Percentiles rank a stretch among this genome's conserved stretches.
Evolutionary conservation across 192 early-diverging fungal genomes (phyloP).

Genomic region (Coemansia umbellata): DNA sequence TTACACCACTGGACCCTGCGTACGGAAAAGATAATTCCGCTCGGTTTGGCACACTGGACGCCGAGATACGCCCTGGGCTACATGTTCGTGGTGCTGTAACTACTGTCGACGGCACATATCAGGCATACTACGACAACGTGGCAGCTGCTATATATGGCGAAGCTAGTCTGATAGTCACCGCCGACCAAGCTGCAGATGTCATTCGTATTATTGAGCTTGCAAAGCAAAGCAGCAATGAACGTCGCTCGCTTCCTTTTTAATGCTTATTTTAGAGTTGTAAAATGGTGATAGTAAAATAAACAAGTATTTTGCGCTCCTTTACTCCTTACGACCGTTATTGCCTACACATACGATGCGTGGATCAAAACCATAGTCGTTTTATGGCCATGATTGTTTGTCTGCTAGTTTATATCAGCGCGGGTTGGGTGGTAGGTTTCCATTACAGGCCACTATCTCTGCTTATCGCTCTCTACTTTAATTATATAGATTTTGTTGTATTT

Average conservation of each 20-base stretch:
- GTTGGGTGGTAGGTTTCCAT: too few relatives aligned
- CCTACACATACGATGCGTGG: too few relatives aligned
- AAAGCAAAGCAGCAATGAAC: slow-evolving; percentile 57
- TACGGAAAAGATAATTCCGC: slow-evolving; percentile 58
- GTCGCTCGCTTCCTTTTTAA: slow-evolving; percentile 50
- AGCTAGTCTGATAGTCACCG: slow-evolving; percentile 52
- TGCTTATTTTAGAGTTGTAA: neutral
- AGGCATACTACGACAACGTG: slow-evolving; percentile 64
- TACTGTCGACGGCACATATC: slow-evolving; percentile 57
- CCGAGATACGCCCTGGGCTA: slow-evolving; percentile 44
- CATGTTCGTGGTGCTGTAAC: slow-evolving; percentile 53
- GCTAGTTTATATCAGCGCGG: too few relatives aligned
- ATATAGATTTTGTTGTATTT: neutral
- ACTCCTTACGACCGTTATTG: too few relatives aligned
- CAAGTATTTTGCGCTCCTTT: too few relatives aligned
- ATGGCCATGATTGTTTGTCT: too few relatives aligned
- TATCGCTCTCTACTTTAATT: too few relatives aligned
- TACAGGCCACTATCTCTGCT: too few relatives aligned
- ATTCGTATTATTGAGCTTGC: slow-evolving; percentile 69
- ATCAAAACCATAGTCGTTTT: neutral
- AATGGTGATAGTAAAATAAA: too few relatives aligned
- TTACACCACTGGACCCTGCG: slow-evolving; percentile 44
- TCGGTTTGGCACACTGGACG: slow-evolving; percentile 53
- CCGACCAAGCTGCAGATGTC: slow-evolving; percentile 62
- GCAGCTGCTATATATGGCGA: slow-evolving; percentile 54